Conservation (phyloP, 2,329 filamentous ascomycete species). For the Colletotrichum tamarilloi region DNA sequence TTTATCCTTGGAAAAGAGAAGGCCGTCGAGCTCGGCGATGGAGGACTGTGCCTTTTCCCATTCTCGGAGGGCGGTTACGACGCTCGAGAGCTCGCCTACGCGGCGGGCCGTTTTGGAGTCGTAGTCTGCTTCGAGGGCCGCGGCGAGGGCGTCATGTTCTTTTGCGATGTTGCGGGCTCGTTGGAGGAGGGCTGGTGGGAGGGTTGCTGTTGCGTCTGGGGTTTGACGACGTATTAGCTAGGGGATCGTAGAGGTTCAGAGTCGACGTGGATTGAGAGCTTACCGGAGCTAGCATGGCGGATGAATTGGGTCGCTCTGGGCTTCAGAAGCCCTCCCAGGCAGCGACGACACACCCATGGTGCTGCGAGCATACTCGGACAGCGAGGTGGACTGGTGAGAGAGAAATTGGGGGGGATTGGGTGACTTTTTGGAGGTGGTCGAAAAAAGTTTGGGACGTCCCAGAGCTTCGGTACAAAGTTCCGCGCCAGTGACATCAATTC, state of each 20-base stretch:
- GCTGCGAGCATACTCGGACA: conserved; percentile 48
- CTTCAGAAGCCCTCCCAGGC: conserved; percentile 51
- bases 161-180: conserved; percentile 67
- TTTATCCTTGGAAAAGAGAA: conserved; percentile 63
- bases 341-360: conserved; percentile 66
- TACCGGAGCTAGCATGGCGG: conserved; percentile 56
- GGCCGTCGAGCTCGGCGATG: conserved; percentile 62
- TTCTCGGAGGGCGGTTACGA: conserved; percentile 67
- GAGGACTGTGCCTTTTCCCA: conserved; percentile 67
- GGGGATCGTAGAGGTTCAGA: not conserved
- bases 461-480: conserved; percentile 19
- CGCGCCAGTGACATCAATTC: not conserved
- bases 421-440: not conserved
- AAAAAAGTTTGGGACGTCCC: conserved; percentile 1
- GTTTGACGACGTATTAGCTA: not conserved
- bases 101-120: conserved; percentile 68
- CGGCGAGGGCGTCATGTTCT: conserved; percentile 68
- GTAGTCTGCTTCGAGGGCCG: conserved; percentile 63
- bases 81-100: conserved; percentile 68
- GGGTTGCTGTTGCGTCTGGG: conserved; percentile 44
- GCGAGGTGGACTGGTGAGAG: not conserved
- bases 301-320: conserved; percentile 45
- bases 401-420: not conserved
- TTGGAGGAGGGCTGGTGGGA: conserved; percentile 67
- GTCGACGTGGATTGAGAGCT: not conserved